phyloP scores from a whole-genome alignment of 345 rosid genomes.

The Linum usitatissimum region DNA sequence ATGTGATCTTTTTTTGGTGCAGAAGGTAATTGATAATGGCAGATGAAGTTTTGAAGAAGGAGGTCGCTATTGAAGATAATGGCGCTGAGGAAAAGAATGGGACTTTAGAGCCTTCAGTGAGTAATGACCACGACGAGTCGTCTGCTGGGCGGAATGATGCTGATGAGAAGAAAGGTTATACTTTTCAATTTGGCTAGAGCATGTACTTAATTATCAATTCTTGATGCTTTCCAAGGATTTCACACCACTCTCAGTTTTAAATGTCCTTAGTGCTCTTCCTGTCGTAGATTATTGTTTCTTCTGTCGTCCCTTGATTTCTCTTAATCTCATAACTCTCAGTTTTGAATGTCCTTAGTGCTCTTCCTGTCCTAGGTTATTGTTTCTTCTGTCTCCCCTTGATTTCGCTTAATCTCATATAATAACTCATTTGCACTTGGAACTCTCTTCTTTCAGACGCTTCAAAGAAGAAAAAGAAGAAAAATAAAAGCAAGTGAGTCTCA shows the following conservation, averaged over 20 bases:
- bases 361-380: neutral
- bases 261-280: neutral
- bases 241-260: neutral
- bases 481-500: conserved; percentile 78
- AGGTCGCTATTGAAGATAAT: conserved; percentile 23
- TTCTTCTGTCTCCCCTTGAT: neutral
- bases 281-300: neutral
- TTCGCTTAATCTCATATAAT: neutral
- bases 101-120: conserved; percentile 24
- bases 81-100: conserved; percentile 20
- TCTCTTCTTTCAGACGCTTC: conserved; percentile 32
- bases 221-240: neutral
- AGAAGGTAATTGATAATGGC: conserved; percentile 27
- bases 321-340: neutral
- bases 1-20: conserved; percentile 3
- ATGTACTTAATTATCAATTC: neutral
- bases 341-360: neutral
- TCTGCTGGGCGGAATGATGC: conserved; percentile 25
- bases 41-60: conserved; percentile 22
- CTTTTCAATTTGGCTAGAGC: neutral
- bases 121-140: conserved; percentile 21
- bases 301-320: neutral
- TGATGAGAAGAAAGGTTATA: conserved; percentile 45
- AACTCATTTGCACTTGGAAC: neutral
- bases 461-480: conserved; percentile 95